Evolutionary conservation across 768 basidiomycete species (phyloP).

Genomic region (Cubamyces lactineus): DNA sequence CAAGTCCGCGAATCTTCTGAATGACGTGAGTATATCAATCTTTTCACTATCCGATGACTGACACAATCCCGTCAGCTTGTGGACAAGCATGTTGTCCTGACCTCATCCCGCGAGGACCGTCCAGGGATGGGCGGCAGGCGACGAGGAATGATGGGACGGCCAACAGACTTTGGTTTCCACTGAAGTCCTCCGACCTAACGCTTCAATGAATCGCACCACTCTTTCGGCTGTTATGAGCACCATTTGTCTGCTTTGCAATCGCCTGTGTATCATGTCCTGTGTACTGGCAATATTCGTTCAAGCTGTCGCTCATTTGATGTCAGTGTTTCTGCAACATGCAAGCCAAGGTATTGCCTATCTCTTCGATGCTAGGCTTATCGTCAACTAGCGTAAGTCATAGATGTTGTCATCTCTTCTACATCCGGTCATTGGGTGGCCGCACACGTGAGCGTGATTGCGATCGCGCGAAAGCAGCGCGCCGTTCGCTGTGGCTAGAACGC

Average conservation of each 20-base stretch:
- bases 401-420: neutral
- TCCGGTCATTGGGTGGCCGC: neutral
- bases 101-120: conserved; percentile 62
- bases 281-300: conserved; percentile 19
- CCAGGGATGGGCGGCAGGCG: conserved; percentile 45
- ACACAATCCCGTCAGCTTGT: conserved; percentile 51
- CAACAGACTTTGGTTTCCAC: conserved; percentile 61
- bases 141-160: conserved; percentile 47
- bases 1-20: conserved; percentile 83
- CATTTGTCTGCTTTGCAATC: neutral
- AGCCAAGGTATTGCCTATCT: no score
- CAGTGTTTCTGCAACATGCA: no score
- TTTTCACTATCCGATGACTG: neutral
- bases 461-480: conserved; percentile 9
- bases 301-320: conserved; percentile 14
- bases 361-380: neutral
- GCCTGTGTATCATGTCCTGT: conserved; percentile 18
- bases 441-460: conserved; percentile 25
- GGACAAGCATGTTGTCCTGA: conserved; percentile 72
- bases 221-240: neutral
- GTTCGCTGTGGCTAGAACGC: neutral
- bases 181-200: conserved; percentile 20
- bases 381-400: neutral
- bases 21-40: conserved; percentile 69
- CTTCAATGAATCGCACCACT: no score